These are phyloP conservation scores for Mucor racemosus DNA, from an alignment of 371 early-diverging fungal species.

Conservation along the genomic window DNA sequence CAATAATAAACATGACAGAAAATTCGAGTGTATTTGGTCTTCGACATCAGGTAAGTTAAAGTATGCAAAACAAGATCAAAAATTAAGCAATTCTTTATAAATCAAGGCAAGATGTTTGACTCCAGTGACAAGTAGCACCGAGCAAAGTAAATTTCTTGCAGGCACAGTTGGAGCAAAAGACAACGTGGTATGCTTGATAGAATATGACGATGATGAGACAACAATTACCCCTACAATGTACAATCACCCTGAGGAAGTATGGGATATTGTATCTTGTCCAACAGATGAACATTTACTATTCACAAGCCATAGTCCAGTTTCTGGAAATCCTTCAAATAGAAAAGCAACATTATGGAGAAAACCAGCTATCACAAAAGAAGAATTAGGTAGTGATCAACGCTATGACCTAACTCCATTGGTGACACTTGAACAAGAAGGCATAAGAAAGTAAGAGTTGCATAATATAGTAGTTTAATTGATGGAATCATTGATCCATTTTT, in stretches of 20 bases:
- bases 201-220: constrained; percentile 74
- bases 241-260: constrained; percentile 74
- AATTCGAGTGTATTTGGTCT: constrained; percentile 71
- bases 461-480: background rate
- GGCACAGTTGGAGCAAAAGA: constrained; percentile 72
- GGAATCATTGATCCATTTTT: background rate
- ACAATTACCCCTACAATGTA: constrained; percentile 66
- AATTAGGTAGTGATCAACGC: constrained; percentile 16
- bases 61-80: no score
- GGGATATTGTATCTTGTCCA: constrained; percentile 72
- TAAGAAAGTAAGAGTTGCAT: constrained; percentile 20
- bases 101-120: constrained; percentile 72
- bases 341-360: constrained; percentile 45
- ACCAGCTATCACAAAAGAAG: constrained; percentile 27
- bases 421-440: constrained; percentile 22
- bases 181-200: constrained; percentile 68
- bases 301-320: constrained; percentile 60
- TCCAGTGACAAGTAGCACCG: constrained; percentile 63
- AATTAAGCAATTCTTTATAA: background rate
- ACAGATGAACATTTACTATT: constrained; percentile 64
- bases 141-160: constrained; percentile 74
- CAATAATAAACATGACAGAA: constrained; percentile 31
- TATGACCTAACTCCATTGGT: constrained; percentile 6
- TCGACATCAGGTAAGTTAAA: constrained; percentile 62
- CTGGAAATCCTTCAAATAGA: constrained; percentile 34